These are phyloP conservation scores for Orbilia blumenaviensis DNA, from an alignment of 2,329 filamentous ascomycete genomes.

Conservation along the genomic window DNA sequence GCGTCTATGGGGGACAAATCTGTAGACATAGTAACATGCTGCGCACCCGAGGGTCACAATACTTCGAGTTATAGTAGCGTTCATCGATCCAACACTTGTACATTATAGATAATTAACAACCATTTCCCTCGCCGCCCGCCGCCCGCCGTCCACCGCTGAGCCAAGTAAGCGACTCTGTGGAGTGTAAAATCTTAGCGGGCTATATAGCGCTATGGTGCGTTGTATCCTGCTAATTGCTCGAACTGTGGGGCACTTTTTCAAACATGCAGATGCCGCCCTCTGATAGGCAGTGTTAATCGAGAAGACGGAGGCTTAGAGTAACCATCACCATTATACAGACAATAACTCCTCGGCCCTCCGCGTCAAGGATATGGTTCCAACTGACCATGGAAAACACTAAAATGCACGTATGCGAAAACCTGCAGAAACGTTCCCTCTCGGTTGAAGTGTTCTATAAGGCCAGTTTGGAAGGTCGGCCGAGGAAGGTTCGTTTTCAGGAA, in stretches of 20 bases:
- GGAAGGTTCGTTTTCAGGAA: slow-evolving; percentile 7
- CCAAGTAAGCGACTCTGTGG: neutral
- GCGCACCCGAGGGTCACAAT: no score
- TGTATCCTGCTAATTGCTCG: neutral
- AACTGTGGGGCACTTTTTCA: neutral
- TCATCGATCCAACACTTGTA: no score
- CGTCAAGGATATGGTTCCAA: slow-evolving; percentile 4
- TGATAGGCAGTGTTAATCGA: slow-evolving; percentile 5
- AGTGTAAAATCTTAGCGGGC: neutral
- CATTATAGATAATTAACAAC: no score
- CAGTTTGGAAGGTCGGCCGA: slow-evolving; percentile 37
- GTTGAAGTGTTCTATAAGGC: slow-evolving; percentile 4
- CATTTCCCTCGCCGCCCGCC: no score
- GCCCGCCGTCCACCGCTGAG: neutral
- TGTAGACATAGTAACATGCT: no score
- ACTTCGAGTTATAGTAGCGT: no score
- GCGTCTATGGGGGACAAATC: no score
- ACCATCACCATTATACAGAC: neutral
- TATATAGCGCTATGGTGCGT: neutral
- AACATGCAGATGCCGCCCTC: neutral
- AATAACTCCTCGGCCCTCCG: neutral
- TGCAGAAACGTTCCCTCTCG: slow-evolving; percentile 19
- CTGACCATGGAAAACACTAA: slow-evolving; percentile 23
- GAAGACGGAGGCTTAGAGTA: neutral
- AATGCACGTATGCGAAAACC: neutral